Conservation (phyloP, 2,329 filamentous ascomycete genomes). For the Furcasterigmium sp. region DNA sequence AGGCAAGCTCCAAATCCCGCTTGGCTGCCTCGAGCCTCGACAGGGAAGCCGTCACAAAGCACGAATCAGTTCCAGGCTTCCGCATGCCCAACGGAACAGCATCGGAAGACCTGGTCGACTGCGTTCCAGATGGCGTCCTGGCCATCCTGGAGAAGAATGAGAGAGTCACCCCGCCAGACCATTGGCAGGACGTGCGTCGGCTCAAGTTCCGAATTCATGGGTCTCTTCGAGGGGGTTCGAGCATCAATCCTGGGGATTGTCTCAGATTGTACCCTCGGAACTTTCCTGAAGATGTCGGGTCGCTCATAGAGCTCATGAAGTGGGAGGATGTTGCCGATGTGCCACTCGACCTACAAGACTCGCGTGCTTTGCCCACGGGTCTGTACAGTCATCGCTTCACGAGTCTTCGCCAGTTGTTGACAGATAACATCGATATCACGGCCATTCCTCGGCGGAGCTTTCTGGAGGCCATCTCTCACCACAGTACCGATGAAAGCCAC, state of each 20-base stretch:
- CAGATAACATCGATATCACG: constrained; percentile 81
- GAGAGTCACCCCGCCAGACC: constrained; percentile 66
- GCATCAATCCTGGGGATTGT: constrained; percentile 66
- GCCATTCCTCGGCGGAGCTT: constrained; percentile 85
- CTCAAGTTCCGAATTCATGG: constrained; percentile 53
- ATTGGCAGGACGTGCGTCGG: constrained; percentile 93
- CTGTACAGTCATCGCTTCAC: constrained; percentile 31
- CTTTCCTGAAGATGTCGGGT: constrained; percentile 72
- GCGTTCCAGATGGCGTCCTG: constrained; percentile 39
- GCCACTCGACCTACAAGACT: constrained; percentile 4
- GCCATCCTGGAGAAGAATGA: constrained; percentile 61
- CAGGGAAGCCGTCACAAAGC: background rate
- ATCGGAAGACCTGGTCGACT: background rate
- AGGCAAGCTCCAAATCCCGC: no score
- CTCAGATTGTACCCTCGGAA: constrained; percentile 84
- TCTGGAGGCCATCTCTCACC: constrained; percentile 72
- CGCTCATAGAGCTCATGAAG: constrained; percentile 70
- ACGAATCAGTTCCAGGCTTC: no score
- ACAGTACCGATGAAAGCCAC: constrained; percentile 67
- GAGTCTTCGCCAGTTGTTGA: constrained; percentile 72
- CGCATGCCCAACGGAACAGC: background rate
- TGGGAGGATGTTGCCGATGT: constrained; percentile 71
- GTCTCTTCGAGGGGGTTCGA: constrained; percentile 5
- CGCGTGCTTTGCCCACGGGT: constrained; percentile 14
- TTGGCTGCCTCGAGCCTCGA: background rate